Percentiles rank a stretch among this genome's conserved stretches.
These are phyloP conservation scores for Wallacemonas sp. DNA, from an alignment of 208 protist species.

Conservation along the genomic window DNA sequence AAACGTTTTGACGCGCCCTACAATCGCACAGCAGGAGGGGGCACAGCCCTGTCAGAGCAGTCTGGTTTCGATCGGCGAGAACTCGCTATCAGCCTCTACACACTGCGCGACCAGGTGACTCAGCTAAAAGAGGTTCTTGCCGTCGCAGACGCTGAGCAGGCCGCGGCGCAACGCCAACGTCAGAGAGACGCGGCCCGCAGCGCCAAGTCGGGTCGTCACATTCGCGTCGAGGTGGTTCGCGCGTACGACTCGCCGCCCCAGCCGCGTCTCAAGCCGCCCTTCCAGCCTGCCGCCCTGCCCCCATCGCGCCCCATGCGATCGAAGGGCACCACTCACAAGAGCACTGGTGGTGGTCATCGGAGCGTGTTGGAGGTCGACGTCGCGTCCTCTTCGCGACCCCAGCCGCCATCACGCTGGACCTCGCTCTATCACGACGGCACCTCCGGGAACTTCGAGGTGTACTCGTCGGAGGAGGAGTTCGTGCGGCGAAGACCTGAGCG, in stretches of 20 bases:
- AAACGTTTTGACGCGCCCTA: too few species aligned
- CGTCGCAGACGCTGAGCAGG: conserved; percentile 24
- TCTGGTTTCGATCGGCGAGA: conserved; percentile 44
- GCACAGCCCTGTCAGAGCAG: too few species aligned
- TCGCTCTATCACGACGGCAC: conserved; percentile 11
- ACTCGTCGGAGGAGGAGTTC: neutral
- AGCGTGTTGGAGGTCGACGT: neutral
- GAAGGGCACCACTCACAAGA: neutral
- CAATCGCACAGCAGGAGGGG: too few species aligned
- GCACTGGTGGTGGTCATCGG: neutral
- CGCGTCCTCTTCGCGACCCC: neutral
- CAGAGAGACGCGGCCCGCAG: conserved; percentile 1
- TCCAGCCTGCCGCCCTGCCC: conserved; percentile 15
- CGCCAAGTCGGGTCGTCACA: neutral
- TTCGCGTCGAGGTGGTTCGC: conserved; percentile 59
- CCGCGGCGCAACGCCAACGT: conserved; percentile 6
- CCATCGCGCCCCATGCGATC: too few species aligned
- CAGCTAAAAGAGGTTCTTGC: conserved; percentile 32
- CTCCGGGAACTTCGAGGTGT: neutral
- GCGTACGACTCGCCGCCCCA: conserved; percentile 52
- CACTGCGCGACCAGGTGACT: conserved; percentile 44
- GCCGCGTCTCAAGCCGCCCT: conserved; percentile 60
- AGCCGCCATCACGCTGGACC: neutral
- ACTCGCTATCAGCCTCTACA: conserved; percentile 61
- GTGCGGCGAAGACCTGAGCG: neutral